Base-by-base conservation (phyloP, 352 stramenopile genomes). In the Pythium phragmitis region DNA sequence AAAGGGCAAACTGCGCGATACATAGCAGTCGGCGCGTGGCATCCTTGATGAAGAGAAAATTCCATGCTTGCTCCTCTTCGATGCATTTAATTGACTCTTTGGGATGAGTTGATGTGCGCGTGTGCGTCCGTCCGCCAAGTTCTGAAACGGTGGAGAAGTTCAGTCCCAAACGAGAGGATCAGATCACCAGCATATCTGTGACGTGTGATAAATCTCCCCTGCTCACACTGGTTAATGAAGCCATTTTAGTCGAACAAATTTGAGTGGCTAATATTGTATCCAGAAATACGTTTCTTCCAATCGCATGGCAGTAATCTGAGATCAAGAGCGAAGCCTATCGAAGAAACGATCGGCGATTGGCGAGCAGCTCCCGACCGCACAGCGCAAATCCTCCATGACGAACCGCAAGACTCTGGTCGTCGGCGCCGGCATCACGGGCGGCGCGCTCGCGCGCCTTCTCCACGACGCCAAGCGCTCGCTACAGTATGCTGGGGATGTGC, bases 381-480 rank as follows among this genome's bases (percentile, higher is more conserved):
- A 49, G 12, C 11, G 21, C 6, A 34, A 26, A 13, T 52, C 9
- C 1, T 11, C 33, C 6, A 76, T 75, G 69, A 63, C 43, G 56
- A 34, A 55, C 45, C 36, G 36, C 19, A 85, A 72, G 60, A 85
- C 79, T 60, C 68, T 90, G 9, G 78, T 90, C 37, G 76, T 90
- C 0, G 81, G 83, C 12, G 80, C 79, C 16, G 83, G 80, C 57
- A 69, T 89, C 61, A 90, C 83, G 4, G 79, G 79, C 49, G 80
- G 79, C 5, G 64, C 73, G 55, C 48, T 89, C 45, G 72, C 76
- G 36, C 74, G 74, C 17, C 60, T 92, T 60, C 65, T 92, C 41
- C 76, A 78, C 3, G 70, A 86, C 12, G 74, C 77, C 4, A 59
- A 57, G 36, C 46, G 37, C 34, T 46, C 62, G 37, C 26, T 65